Evolutionary conservation across 23 red algal genomes (phyloP).

Genomic region (Agarophyton chilense): DNA sequence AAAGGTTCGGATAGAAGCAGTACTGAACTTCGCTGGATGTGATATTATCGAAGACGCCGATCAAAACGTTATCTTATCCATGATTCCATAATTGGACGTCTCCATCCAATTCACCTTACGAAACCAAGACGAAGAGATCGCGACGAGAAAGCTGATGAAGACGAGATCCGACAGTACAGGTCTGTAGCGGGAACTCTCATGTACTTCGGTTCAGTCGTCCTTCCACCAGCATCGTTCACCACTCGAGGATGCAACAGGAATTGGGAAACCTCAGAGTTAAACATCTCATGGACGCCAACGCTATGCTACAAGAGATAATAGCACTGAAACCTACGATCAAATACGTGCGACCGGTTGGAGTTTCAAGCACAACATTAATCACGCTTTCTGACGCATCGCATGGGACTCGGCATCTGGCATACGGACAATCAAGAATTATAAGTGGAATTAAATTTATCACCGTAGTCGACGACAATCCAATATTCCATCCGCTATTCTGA

Average conservation of each 20-base stretch:
- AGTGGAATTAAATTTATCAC: background rate
- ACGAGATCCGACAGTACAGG: background rate
- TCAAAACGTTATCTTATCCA: background rate
- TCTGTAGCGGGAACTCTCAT: background rate
- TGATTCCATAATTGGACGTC: background rate
- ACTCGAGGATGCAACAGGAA: conserved; percentile 25
- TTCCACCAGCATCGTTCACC: background rate
- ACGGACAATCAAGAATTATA: background rate
- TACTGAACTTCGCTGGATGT: background rate
- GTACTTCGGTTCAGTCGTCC: conserved; percentile 9
- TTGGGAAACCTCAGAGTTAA: background rate
- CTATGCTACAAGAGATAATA: conserved; percentile 19
- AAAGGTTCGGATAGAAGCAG: background rate
- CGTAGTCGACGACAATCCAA: background rate
- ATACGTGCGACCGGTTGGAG: background rate
- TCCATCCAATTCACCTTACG: background rate
- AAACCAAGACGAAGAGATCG: background rate
- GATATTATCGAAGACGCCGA: background rate
- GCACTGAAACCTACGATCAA: background rate
- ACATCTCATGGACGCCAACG: background rate
- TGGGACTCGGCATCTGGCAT: background rate
- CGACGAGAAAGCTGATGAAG: background rate
- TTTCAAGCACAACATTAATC: background rate
- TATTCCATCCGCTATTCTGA: conserved; percentile 14
- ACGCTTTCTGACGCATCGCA: conserved; percentile 8